These are phyloP conservation scores for Colletotrichum shisoi DNA, from an alignment of 2,329 filamentous ascomycete genomes.

Conservation along the genomic window DNA sequence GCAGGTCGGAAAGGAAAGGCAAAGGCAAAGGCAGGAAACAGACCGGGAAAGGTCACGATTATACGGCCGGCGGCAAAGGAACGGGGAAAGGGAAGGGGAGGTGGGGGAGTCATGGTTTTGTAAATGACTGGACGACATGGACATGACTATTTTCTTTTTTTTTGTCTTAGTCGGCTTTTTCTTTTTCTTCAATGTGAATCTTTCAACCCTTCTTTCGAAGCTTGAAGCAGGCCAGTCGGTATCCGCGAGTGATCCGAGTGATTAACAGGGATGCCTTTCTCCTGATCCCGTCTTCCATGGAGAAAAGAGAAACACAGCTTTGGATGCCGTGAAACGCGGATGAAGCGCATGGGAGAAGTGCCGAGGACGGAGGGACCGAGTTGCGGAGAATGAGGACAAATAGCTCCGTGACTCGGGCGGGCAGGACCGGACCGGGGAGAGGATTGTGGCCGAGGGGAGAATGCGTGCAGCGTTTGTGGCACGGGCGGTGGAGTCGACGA, in stretches of 20 bases:
- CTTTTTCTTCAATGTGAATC: constrained; percentile 12
- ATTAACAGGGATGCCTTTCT: not conserved
- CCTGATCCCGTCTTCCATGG: not conserved
- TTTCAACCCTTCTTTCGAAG: not conserved
- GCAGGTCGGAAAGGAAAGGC: constrained; percentile 33
- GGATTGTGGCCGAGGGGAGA: constrained; percentile 5
- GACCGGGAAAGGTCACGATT: constrained; percentile 9
- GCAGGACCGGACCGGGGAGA: constrained; percentile 7
- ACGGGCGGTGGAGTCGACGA: constrained; percentile 11
- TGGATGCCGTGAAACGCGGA: constrained; percentile 13
- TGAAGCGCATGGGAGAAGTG: constrained; percentile 13
- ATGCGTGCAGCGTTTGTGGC: not conserved
- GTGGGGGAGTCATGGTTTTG: constrained; percentile 25
- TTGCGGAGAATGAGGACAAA: constrained; percentile 22
- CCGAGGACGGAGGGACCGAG: constrained; percentile 22
- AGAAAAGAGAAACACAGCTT: not conserved
- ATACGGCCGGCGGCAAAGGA: constrained; percentile 14
- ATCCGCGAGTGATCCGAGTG: not conserved
- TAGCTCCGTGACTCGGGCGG: constrained; percentile 7
- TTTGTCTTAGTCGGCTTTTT: constrained; percentile 11
- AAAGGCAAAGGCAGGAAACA: constrained; percentile 27
- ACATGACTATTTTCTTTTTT: constrained; percentile 11
- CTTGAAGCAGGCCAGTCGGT: not conserved
- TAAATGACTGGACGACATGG: constrained; percentile 37
- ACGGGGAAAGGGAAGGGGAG: constrained; percentile 4